Conservation (phyloP, 2,329 filamentous ascomycete genomes). For the Colletotrichum neosansevieriae region DNA sequence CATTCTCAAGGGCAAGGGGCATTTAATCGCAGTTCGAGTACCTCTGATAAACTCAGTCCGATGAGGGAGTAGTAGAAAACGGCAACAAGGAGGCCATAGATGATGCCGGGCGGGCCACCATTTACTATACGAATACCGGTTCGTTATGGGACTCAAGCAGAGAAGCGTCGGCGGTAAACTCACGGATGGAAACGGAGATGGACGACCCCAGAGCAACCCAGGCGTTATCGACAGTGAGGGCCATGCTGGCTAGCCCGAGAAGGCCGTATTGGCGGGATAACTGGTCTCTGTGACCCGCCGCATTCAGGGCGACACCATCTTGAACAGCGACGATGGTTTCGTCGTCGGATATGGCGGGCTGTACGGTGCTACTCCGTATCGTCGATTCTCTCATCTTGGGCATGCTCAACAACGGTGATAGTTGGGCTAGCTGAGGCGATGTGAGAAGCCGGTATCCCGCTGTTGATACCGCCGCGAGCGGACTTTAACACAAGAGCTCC, state of each 20-base stretch:
- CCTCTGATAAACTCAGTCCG: slow-evolving; percentile 56
- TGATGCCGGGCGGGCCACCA: slow-evolving; percentile 56
- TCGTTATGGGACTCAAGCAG: slow-evolving; percentile 1
- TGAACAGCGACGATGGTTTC: slow-evolving; percentile 51
- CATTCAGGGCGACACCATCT: slow-evolving; percentile 66
- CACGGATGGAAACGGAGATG: slow-evolving; percentile 64
- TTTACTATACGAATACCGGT: slow-evolving; percentile 49
- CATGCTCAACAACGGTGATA: background rate
- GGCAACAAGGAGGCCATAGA: slow-evolving; percentile 57
- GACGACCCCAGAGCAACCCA: slow-evolving; percentile 74
- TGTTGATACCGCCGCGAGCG: too few species aligned
- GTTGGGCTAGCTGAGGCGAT: too few species aligned
- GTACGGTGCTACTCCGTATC: background rate
- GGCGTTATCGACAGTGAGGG: slow-evolving; percentile 73
- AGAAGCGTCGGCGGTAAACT: slow-evolving; percentile 37
- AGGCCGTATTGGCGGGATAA: slow-evolving; percentile 72
- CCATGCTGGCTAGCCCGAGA: slow-evolving; percentile 69
- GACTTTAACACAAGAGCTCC: too few species aligned
- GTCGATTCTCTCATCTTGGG: background rate
- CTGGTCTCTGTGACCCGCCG: slow-evolving; percentile 73
- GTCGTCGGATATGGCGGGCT: slow-evolving; percentile 42
- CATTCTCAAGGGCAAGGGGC: background rate
- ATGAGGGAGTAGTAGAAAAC: slow-evolving; percentile 58
- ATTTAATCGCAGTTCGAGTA: slow-evolving; percentile 32
- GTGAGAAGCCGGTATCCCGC: too few species aligned